These are phyloP conservation scores for Rhizopus stolonifer DNA, from an alignment of 371 early-diverging fungal genomes.

Conservation along the genomic window DNA sequence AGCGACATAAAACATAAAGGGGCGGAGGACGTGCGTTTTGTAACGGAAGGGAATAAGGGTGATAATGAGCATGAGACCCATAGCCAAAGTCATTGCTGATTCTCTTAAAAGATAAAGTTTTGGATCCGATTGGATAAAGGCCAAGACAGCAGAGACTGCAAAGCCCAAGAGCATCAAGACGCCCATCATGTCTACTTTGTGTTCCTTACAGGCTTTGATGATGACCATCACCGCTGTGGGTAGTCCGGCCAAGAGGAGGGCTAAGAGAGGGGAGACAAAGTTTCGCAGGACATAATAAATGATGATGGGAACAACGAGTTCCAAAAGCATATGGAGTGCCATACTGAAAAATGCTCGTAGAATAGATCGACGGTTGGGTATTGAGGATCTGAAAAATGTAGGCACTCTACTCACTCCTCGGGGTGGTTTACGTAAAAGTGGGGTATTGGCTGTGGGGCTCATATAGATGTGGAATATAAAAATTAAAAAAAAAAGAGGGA, in stretches of 20 bases:
- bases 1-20: conserved; percentile 49
- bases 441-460: conserved; percentile 16
- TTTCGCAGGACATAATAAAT: conserved; percentile 43
- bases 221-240: conserved; percentile 42
- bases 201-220: conserved; percentile 30
- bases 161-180: conserved; percentile 48
- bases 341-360: conserved; percentile 34
- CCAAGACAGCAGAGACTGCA: conserved; percentile 44
- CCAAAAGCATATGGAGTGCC: conserved; percentile 38
- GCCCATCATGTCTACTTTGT: conserved; percentile 46
- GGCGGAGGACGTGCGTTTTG: conserved; percentile 28
- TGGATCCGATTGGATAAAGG: conserved; percentile 48
- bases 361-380: conserved; percentile 42
- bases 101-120: conserved; percentile 50
- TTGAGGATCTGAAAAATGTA: conserved; percentile 39
- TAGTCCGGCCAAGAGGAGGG: conserved; percentile 43
- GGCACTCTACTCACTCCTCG: conserved; percentile 31
- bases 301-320: conserved; percentile 39
- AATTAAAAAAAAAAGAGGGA: not conserved
- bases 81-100: conserved; percentile 48
- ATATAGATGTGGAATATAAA: conserved; percentile 6
- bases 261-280: conserved; percentile 38
- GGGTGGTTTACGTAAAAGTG: conserved; percentile 19
- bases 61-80: conserved; percentile 43
- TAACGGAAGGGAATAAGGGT: conserved; percentile 43